Base-by-base conservation (phyloP, 164 flowering plant genomes). In the Macadamia tetraphylla region DNA sequence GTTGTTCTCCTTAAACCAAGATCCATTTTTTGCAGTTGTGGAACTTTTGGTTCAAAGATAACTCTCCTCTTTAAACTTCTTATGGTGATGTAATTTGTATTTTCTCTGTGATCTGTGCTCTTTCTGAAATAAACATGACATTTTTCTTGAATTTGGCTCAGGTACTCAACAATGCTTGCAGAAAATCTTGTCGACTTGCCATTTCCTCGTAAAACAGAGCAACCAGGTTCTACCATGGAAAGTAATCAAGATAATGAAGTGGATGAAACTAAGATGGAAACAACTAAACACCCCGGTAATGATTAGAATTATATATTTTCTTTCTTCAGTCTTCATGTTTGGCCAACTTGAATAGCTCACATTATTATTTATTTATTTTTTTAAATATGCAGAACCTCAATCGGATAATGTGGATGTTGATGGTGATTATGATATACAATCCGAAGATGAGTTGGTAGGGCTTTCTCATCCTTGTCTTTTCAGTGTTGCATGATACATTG, bases 131-230 rank as follows among this genome's bases (percentile, higher is more conserved):
- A 14, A 62, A 14, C 35, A 15, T 59, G 30, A 35, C 31, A 46
- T 29, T 29, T 62, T 64, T 40, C 13, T 65, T 52, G 53, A 61
- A 62, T 67, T 64, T 70, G 46, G 63, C 67, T 71, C 73, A 95
- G 99, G 91, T 95, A 95, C 78, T 95, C 99, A 67, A 91, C 98
- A 58, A 95, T 92, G 99, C 85, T 95, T 17, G 99, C 98, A 46
- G 98, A 92, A 80, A 95, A 95, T 80, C 94, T 95, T 71, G 87
- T 81, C 62, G 88, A 86, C 60, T 59, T 83, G 67, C 80, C 84
- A 67, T 63, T 31, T 71, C 70, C 76, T 46, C 59, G 58, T 59
- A 82, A 73, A 69, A 69, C 81, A 56, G 59, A 60, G 35, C 75
- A 73, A 61, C 73, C 66, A 64, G 49, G 61, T 70, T 49, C 80